phyloP scores from a whole-genome alignment of 1,139 yeast genomes.

The Debaryomyces coudertii region DNA sequence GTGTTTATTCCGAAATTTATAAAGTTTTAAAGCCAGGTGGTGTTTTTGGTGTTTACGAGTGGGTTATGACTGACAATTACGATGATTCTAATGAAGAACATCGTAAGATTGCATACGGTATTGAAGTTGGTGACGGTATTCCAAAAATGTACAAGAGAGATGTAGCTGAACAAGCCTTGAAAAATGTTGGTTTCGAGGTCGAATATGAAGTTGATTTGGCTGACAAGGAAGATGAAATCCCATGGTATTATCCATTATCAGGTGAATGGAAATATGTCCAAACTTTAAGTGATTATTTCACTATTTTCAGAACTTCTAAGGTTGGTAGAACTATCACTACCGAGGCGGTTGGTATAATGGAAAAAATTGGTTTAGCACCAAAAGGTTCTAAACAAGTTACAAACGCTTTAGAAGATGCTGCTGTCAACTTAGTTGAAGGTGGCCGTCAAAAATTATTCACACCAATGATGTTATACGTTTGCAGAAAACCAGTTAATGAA shows the following conservation, averaged over 20 bases:
- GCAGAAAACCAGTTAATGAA: slow-evolving; percentile 64
- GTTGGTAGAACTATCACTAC: slow-evolving; percentile 88
- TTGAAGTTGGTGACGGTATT: slow-evolving; percentile 97
- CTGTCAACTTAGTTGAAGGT: slow-evolving; percentile 91
- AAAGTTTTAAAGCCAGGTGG: slow-evolving; percentile 98
- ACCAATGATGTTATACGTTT: slow-evolving; percentile 94
- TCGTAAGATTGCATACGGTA: slow-evolving; percentile 94
- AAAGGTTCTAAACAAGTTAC: slow-evolving; percentile 92
- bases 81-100: slow-evolving; percentile 88
- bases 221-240: slow-evolving; percentile 77
- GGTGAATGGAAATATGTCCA: slow-evolving; percentile 93
- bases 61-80: slow-evolving; percentile 97
- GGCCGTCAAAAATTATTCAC: slow-evolving; percentile 88
- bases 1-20: slow-evolving; percentile 93
- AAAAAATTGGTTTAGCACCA: slow-evolving; percentile 86
- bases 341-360: slow-evolving; percentile 76
- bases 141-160: slow-evolving; percentile 91
- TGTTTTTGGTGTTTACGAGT: slow-evolving; percentile 94
- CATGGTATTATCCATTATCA: slow-evolving; percentile 97
- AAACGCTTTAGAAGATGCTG: slow-evolving; percentile 93
- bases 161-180: slow-evolving; percentile 87
- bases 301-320: slow-evolving; percentile 86
- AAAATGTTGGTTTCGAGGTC: slow-evolving; percentile 85
- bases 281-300: slow-evolving; percentile 72
- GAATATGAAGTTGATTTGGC: slow-evolving; percentile 82